phyloP scores from a whole-genome alignment of 2,329 filamentous ascomycete genomes.

The Paecilomyces dactylethromorphus region DNA sequence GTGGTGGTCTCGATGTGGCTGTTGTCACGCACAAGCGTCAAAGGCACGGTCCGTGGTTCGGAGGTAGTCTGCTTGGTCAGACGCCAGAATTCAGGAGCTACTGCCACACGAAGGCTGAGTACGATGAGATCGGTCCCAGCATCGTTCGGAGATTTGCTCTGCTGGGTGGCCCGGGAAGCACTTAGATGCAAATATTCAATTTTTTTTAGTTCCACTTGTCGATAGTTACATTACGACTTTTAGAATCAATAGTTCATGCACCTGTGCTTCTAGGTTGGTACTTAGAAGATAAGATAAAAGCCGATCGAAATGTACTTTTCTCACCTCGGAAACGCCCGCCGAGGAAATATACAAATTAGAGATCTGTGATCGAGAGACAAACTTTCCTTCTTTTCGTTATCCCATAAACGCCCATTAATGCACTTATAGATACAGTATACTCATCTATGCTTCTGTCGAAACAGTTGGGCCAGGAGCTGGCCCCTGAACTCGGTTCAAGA shows the following conservation, averaged over 20 bases:
- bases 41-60: constrained; percentile 96
- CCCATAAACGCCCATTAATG: not conserved
- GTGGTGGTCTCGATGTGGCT: constrained; percentile 90
- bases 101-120: constrained; percentile 87
- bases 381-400: not conserved
- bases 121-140: constrained; percentile 91
- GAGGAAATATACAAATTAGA: not conserved
- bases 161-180: constrained; percentile 75
- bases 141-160: constrained; percentile 93
- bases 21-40: constrained; percentile 97
- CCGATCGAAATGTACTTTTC: too few species aligned
- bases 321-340: not conserved
- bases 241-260: not conserved
- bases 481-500: constrained; percentile 40
- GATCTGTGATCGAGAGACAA: not conserved
- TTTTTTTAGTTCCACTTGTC: constrained; percentile 11
- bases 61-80: constrained; percentile 90
- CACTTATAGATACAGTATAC: not conserved
- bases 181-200: constrained; percentile 23
- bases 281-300: not conserved
- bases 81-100: constrained; percentile 98
- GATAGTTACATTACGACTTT: constrained; percentile 3
- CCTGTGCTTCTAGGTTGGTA: not conserved
- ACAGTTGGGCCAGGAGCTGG: not conserved
- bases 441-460: not conserved